A percentile compares a stretch with the other conserved stretches of the same genome.
These are phyloP conservation scores for Pseudocercospora fijiensis DNA, from an alignment of 2,329 filamentous ascomycete genomes.

Conservation along the genomic window DNA sequence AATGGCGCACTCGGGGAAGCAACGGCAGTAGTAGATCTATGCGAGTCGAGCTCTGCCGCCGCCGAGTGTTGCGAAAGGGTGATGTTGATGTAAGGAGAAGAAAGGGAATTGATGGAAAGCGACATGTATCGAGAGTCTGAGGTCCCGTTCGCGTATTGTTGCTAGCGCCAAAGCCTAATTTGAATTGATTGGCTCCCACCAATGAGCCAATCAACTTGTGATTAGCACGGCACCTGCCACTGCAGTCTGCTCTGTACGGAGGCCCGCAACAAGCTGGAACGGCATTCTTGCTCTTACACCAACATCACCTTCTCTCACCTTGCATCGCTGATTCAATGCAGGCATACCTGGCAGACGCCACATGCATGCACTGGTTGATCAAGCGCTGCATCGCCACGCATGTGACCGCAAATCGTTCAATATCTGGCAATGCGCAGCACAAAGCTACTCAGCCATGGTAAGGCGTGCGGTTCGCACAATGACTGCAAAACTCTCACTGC, in stretches of 20 bases:
- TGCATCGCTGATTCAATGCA: not conserved
- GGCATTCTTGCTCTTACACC: not conserved
- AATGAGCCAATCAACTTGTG: not conserved
- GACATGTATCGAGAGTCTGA: not conserved
- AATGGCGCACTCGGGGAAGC: not conserved
- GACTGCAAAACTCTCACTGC: not conserved
- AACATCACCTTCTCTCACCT: not conserved
- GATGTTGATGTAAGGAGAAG: constrained; percentile 5
- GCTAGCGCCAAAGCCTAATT: not conserved
- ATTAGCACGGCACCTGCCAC: not conserved
- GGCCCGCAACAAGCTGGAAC: too few relatives aligned
- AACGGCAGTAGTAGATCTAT: not conserved
- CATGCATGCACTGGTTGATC: not conserved
- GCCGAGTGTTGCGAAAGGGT: not conserved
- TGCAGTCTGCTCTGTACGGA: too few relatives aligned
- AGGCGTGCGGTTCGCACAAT: not conserved
- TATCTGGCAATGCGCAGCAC: not conserved
- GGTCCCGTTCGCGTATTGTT: not conserved
- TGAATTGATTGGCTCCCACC: not conserved
- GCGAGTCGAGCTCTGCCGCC: not conserved
- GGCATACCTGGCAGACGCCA: not conserved
- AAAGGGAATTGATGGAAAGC: not conserved
- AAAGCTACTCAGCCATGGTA: not conserved
- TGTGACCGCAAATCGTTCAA: not conserved
- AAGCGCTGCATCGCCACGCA: not conserved